Evolutionary conservation across 371 early-diverging fungal species (phyloP).

Genomic region (Apophysomyces sp.): DNA sequence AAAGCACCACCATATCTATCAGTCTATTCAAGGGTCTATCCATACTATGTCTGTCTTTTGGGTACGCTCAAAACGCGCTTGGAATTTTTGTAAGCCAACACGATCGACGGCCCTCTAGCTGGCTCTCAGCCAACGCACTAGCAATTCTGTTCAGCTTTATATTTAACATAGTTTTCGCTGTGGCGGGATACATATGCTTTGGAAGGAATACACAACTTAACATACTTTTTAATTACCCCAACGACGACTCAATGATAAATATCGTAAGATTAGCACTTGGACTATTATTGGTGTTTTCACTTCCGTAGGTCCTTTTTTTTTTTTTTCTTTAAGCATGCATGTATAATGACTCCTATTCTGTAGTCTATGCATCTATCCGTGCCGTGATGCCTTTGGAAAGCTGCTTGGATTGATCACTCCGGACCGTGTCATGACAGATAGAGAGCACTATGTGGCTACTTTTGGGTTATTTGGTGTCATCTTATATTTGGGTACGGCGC

Average conservation of each 20-base stretch:
- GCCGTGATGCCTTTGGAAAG: conserved; percentile 50
- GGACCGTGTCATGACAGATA: conserved; percentile 26
- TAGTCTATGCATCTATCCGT: conserved; percentile 48
- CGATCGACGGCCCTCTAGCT: conserved; percentile 34
- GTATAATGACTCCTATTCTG: not conserved
- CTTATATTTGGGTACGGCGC: conserved; percentile 41
- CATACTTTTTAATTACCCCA: conserved; percentile 52
- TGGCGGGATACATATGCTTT: conserved; percentile 53
- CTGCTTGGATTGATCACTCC: conserved; percentile 33
- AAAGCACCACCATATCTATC: conserved; percentile 20
- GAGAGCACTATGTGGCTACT: conserved; percentile 40
- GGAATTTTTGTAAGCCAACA: conserved; percentile 39
- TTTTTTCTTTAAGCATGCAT: not conserved
- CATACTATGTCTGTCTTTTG: conserved; percentile 53
- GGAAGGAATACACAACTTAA: conserved; percentile 46
- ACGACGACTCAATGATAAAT: conserved; percentile 45
- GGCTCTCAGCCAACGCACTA: conserved; percentile 36
- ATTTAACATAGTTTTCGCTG: conserved; percentile 51
- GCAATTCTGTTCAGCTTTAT: conserved; percentile 40
- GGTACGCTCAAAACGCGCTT: conserved; percentile 54
- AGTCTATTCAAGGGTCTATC: conserved; percentile 42
- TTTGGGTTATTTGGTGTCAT: conserved; percentile 33
- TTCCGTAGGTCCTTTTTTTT: conserved; percentile 33
- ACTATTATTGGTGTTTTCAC: conserved; percentile 48
- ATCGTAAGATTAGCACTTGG: conserved; percentile 45